Conservation (phyloP, 2,329 filamentous ascomycete species). For the Pseudogymnoascus pannorum region DNA sequence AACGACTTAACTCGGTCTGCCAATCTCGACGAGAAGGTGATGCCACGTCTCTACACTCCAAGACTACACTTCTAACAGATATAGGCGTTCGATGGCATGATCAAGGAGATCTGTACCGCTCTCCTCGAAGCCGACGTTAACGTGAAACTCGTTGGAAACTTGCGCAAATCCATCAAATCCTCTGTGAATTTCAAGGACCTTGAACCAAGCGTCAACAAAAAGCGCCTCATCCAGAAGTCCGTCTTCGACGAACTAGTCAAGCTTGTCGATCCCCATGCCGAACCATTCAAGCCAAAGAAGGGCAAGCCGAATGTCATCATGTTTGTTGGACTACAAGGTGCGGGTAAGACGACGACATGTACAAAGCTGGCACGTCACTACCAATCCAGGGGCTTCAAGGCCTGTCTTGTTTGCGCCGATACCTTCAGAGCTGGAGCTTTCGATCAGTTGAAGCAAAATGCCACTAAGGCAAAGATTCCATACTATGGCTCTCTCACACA, state of each 20-base stretch:
- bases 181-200: constrained; percentile 94
- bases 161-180: constrained; percentile 86
- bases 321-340: constrained; percentile 97
- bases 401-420: constrained; percentile 92
- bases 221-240: constrained; percentile 93
- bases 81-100: constrained; percentile 92
- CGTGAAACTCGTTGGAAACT: constrained; percentile 80
- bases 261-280: constrained; percentile 89
- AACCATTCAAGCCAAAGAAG: constrained; percentile 95
- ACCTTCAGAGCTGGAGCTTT: constrained; percentile 98
- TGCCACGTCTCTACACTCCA: constrained; percentile 1
- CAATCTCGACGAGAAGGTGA: constrained; percentile 91
- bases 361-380: constrained; percentile 96
- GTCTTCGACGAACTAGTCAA: constrained; percentile 96
- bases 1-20: constrained; percentile 84
- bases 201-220: constrained; percentile 90
- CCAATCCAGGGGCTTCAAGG: constrained; percentile 84
- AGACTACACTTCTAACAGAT: constrained; percentile 31
- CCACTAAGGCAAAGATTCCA: constrained; percentile 96
- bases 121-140: constrained; percentile 97
- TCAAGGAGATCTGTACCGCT: constrained; percentile 95
- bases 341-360: constrained; percentile 96
- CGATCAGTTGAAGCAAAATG: constrained; percentile 97
- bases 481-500: constrained; percentile 97
- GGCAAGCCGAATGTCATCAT: constrained; percentile 96